These are phyloP conservation scores for Ulota crispa DNA, from an alignment of 225 moss, liverwort and hornwort genomes.

Conservation along the genomic window DNA sequence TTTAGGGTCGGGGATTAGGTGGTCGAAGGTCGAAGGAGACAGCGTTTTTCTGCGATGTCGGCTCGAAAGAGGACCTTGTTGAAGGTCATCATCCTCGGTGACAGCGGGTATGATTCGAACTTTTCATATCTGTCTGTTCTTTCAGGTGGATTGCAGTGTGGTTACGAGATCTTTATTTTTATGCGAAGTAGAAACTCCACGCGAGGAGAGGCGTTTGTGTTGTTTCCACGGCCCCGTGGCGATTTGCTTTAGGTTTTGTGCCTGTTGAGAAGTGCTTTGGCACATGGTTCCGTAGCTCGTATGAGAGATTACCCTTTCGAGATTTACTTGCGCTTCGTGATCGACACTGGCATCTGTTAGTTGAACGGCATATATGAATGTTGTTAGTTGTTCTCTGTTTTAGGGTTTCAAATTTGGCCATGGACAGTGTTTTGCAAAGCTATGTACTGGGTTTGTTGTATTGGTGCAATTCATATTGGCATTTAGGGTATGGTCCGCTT, in stretches of 20 bases:
- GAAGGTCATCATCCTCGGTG: slow-evolving; percentile 97
- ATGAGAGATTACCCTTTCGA: not conserved
- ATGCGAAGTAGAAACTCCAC: not conserved
- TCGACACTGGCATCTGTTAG: not conserved
- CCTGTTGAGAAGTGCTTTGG: not conserved
- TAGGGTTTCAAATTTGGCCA: slow-evolving; percentile 21
- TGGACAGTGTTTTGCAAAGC: not conserved
- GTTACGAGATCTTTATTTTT: not conserved
- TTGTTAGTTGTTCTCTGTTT: not conserved
- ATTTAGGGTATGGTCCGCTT: not conserved
- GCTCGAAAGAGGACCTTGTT: slow-evolving; percentile 90
- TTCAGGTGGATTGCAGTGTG: not conserved
- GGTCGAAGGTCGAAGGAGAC: not conserved
- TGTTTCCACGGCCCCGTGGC: not conserved
- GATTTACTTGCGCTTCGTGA: not conserved
- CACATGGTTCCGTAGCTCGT: not conserved
- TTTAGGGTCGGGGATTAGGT: not conserved
- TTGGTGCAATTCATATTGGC: not conserved
- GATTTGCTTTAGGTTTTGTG: not conserved
- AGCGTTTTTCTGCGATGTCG: slow-evolving; percentile 56
- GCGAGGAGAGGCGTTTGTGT: not conserved
- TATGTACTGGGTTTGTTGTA: not conserved
- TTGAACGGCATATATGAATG: not conserved
- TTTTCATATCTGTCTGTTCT: too few species aligned
- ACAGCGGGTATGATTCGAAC: slow-evolving; percentile 66